These are phyloP conservation scores for Passiflora organensis DNA, from an alignment of 345 rosid genomes.

Conservation along the genomic window DNA sequence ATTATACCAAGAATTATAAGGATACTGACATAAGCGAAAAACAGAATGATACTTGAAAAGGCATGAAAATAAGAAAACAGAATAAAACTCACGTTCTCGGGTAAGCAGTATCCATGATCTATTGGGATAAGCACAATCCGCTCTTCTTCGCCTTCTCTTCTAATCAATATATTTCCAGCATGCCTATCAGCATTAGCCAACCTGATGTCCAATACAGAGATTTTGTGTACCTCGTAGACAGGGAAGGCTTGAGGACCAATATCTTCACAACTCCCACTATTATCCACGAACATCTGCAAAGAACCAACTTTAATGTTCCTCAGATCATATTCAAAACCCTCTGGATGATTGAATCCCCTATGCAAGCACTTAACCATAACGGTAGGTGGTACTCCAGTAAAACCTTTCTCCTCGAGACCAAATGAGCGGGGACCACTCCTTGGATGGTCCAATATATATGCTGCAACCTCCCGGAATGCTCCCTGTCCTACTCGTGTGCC, in stretches of 20 bases:
- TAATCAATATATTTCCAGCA: constrained; percentile 78
- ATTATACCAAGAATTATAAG: too few species aligned
- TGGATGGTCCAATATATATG: constrained; percentile 77
- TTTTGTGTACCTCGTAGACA: constrained; percentile 75
- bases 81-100: constrained; percentile 53
- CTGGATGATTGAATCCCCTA: constrained; percentile 60
- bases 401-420: constrained; percentile 42
- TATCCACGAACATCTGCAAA: constrained; percentile 69
- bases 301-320: constrained; percentile 68
- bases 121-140: constrained; percentile 59
- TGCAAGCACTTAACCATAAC: constrained; percentile 75
- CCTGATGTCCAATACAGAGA: constrained; percentile 81
- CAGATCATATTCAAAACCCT: constrained; percentile 37
- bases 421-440: constrained; percentile 31
- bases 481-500: constrained; percentile 82
- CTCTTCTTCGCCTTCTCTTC: constrained; percentile 42
- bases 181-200: constrained; percentile 91
- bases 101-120: constrained; percentile 89
- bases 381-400: constrained; percentile 87
- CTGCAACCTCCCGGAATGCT: constrained; percentile 85
- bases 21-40: constrained; percentile 2
- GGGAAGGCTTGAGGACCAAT: constrained; percentile 74
- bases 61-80: too few species aligned
- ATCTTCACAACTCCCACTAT: constrained; percentile 83
- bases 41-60: too few species aligned